phyloP scores from a whole-genome alignment of 139 green algal species.

The Tetraselmis chui region DNA sequence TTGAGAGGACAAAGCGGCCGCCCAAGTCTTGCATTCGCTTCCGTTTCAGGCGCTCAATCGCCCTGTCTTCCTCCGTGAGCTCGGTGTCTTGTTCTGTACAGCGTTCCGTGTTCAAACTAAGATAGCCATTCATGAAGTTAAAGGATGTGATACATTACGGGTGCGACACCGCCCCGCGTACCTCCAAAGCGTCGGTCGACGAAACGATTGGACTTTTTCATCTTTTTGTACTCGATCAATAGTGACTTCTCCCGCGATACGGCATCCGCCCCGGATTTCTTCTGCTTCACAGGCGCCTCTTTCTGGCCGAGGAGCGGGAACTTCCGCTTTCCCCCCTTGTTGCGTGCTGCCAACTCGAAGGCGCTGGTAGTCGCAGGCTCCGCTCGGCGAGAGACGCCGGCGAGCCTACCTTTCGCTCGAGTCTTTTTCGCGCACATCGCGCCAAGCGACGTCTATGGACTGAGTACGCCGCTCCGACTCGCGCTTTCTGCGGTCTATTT shows the following conservation, averaged over 20 bases:
- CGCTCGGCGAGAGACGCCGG: too few relatives aligned
- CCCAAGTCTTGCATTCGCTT: slow-evolving; percentile 50
- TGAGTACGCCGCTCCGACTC: too few relatives aligned
- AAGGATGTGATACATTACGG: neutral
- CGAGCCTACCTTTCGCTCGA: too few relatives aligned
- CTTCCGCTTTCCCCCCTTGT: neutral
- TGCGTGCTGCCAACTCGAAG: neutral
- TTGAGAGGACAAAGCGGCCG: neutral
- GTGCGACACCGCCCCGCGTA: too few relatives aligned
- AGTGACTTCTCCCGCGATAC: slow-evolving; percentile 73
- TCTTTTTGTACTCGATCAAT: slow-evolving; percentile 83
- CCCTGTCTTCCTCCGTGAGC: slow-evolving; percentile 73
- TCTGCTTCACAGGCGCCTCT: neutral
- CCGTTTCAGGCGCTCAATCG: slow-evolving; percentile 73
- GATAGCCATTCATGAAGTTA: too few relatives aligned
- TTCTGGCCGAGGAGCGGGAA: neutral
- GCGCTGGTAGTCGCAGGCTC: neutral
- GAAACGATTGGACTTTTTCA: slow-evolving; percentile 85
- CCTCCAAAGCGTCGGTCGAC: slow-evolving; percentile 88
- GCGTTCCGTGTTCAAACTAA: too few relatives aligned
- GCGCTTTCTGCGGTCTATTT: too few relatives aligned
- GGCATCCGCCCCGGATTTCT: neutral
- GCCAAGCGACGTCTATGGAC: too few relatives aligned
- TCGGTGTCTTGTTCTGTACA: slow-evolving; percentile 74
- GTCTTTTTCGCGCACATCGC: too few relatives aligned